A percentile compares a stretch with the other conserved stretches of the same genome.
phyloP scores from a whole-genome alignment of 2,329 filamentous ascomycete genomes.

The Juglanconis oblonga region DNA sequence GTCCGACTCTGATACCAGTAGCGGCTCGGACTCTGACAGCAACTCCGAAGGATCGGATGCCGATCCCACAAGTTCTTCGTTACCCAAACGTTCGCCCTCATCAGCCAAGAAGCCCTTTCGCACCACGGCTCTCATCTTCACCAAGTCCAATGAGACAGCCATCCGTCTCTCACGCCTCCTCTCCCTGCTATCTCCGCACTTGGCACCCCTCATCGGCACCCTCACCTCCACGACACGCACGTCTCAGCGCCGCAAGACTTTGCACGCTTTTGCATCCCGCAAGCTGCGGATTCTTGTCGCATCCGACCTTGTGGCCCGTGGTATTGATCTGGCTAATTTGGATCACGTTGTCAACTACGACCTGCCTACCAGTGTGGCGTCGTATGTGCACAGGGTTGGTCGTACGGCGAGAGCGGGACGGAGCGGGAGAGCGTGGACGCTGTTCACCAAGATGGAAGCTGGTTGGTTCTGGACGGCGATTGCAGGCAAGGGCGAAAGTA shows the following conservation, averaged over 20 bases:
- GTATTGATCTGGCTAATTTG: conserved; percentile 77
- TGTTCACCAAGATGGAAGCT: conserved; percentile 78
- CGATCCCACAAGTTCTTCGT: conserved; percentile 10
- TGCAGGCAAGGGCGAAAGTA: conserved; percentile 52
- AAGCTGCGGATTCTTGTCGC: conserved; percentile 76
- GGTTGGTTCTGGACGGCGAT: conserved; percentile 92
- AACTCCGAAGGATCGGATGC: conserved; percentile 26
- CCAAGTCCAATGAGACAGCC: conserved; percentile 84
- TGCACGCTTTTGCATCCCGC: conserved; percentile 62
- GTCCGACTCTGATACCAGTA: conserved; percentile 29
- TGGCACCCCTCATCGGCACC: conserved; percentile 59
- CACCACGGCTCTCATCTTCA: conserved; percentile 72
- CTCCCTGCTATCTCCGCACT: conserved; percentile 58
- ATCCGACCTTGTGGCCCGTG: conserved; percentile 89
- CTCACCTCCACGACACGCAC: conserved; percentile 78
- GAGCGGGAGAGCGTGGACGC: conserved; percentile 76
- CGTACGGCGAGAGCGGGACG: conserved; percentile 82
- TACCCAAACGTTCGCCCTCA: neutral
- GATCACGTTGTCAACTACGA: conserved; percentile 94
- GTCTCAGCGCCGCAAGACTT: conserved; percentile 63
- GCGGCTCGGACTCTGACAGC: conserved; percentile 18
- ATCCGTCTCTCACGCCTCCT: conserved; percentile 83
- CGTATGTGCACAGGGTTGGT: conserved; percentile 89
- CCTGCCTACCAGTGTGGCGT: conserved; percentile 73
- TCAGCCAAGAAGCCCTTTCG: conserved; percentile 23